phyloP scores from a whole-genome alignment of 495 filamentous ascomycete species.

The Aspergillus incahuasiensis region DNA sequence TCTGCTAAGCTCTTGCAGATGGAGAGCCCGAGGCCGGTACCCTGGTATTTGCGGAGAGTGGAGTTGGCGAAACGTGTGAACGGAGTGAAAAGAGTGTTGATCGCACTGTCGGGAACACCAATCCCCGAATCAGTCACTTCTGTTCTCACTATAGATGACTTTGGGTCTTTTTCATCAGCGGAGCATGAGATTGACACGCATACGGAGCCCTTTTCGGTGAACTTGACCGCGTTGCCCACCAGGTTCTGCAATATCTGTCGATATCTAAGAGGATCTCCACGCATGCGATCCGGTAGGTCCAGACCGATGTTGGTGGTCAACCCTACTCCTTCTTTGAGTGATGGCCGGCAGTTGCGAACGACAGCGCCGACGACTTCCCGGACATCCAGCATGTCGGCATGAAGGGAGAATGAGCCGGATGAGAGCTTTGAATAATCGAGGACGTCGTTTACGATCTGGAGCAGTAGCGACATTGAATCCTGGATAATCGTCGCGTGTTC shows the following conservation, averaged over 20 bases:
- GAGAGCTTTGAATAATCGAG: conserved; percentile 87
- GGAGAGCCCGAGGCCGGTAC: conserved; percentile 75
- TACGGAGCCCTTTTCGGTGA: conserved; percentile 70
- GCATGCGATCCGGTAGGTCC: conserved; percentile 33
- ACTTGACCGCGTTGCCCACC: conserved; percentile 86
- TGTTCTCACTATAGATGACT: conserved; percentile 43
- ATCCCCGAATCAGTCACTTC: conserved; percentile 77
- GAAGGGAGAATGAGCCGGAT: conserved; percentile 75
- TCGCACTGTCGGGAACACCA: conserved; percentile 72
- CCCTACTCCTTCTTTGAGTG: conserved; percentile 54
- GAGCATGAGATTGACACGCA: conserved; percentile 51
- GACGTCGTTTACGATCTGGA: conserved; percentile 88
- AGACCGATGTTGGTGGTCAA: conserved; percentile 49
- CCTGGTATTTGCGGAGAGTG: conserved; percentile 69
- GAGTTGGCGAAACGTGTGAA: conserved; percentile 83
- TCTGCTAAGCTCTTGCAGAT: conserved; percentile 79
- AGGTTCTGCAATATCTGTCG: conserved; percentile 83
- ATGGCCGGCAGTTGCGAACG: conserved; percentile 46
- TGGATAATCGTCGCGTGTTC: conserved; percentile 77
- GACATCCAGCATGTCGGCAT: conserved; percentile 66
- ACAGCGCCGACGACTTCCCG: conserved; percentile 51
- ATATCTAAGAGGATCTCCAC: conserved; percentile 72
- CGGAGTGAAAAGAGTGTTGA: conserved; percentile 72
- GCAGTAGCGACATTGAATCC: conserved; percentile 71
- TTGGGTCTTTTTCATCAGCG: conserved; percentile 33